Percentiles rank a stretch among this genome's conserved stretches.
phyloP scores from a whole-genome alignment of 2,329 filamentous ascomycete genomes.

The Fusarium falciforme region DNA sequence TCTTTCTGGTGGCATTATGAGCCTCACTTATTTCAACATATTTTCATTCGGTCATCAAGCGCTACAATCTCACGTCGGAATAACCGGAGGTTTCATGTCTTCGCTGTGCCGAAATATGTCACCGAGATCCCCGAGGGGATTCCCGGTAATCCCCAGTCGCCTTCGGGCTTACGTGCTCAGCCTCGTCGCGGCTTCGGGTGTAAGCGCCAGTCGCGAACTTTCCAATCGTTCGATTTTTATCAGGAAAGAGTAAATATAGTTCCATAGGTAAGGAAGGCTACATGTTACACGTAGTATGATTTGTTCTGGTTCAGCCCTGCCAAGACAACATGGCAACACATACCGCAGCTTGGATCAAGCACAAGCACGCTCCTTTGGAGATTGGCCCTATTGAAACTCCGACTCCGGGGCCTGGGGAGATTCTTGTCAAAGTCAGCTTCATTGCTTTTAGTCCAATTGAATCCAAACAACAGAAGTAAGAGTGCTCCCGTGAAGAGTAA shows the following conservation, averaged over 20 bases:
- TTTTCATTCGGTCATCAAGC: not conserved
- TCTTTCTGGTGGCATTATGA: not conserved
- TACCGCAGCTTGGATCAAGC: not conserved
- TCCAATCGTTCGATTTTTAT: not conserved
- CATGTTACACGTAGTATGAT: not conserved
- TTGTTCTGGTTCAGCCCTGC: not conserved
- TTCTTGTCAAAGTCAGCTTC: not conserved
- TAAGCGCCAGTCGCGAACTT: not conserved
- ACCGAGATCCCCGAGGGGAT: slow-evolving; percentile 13
- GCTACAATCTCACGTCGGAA: not conserved
- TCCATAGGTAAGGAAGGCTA: not conserved
- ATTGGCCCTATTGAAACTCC: not conserved
- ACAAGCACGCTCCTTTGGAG: not conserved
- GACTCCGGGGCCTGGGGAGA: not conserved
- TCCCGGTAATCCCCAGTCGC: slow-evolving; percentile 8
- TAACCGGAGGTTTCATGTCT: not conserved
- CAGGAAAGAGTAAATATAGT: not conserved
- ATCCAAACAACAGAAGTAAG: not conserved
- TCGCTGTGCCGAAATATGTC: not conserved
- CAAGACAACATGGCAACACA: not conserved
- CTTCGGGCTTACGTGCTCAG: not conserved
- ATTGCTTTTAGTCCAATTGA: not conserved
- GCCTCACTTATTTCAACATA: not conserved
- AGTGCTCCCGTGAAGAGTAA: not conserved
- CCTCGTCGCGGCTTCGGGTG: not conserved